Evolutionary conservation across 1,284 basidiomycete genomes (phyloP).

Genomic region (Rhodotorula sp.): DNA sequence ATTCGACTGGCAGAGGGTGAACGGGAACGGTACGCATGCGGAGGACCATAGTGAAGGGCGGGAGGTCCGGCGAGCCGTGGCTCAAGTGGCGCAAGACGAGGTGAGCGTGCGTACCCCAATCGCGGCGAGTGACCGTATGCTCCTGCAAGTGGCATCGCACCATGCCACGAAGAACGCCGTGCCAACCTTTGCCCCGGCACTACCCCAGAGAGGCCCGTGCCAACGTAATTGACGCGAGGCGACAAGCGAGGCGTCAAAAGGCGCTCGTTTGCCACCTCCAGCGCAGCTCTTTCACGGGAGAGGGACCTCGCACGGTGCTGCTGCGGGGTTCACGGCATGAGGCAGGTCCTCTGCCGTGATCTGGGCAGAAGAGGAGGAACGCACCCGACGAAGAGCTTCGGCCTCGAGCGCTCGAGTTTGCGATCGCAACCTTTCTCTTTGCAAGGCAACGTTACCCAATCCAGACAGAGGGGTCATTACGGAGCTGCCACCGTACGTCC

Average conservation of each 20-base stretch:
- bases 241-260: constrained; percentile 12
- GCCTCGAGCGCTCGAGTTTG: constrained; percentile 7
- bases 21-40: not conserved
- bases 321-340: not conserved
- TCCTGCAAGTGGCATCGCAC: not conserved
- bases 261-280: constrained; percentile 9
- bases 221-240: not conserved
- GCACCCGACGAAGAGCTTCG: constrained; percentile 15
- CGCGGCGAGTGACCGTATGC: not conserved
- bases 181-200: too few relatives aligned
- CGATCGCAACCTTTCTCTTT: constrained; percentile 10
- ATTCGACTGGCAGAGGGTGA: not conserved
- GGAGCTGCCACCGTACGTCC: not conserved
- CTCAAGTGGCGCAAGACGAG: not conserved
- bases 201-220: not conserved
- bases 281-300: constrained; percentile 2
- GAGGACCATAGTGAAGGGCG: not conserved
- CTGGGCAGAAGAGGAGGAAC: not conserved
- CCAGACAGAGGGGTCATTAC: not conserved
- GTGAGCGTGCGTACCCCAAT: not conserved
- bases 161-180: constrained; percentile 3
- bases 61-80: too few relatives aligned
- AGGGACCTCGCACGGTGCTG: constrained; percentile 1
- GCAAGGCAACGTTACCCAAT: not conserved
- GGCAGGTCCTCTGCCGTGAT: too few relatives aligned